Evolutionary conservation across 768 basidiomycete species (phyloP), one percentile per base, ranked within the genome.

Genomic region (Russula sp.): DNA sequence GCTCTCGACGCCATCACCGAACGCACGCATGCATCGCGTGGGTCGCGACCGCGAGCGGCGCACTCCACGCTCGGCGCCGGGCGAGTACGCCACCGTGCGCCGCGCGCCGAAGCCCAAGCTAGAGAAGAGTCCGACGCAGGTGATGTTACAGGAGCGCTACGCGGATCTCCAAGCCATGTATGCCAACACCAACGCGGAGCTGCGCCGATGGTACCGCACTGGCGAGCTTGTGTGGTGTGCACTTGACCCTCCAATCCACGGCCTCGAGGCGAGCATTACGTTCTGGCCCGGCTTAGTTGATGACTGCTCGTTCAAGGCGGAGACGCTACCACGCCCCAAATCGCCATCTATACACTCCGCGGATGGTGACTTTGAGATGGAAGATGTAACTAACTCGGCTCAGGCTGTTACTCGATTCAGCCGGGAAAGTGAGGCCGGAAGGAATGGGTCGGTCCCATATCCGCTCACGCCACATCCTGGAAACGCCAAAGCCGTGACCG

Each of bases 261-360:
- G 78, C 1, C 70, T 75, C 1, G 76, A 75, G 18, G 76, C 79
- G 54, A 68, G 68, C n/a, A 87, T 93, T 65, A 70, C 73, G 31
- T 86, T 83, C 68, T 93, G 91, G 91, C 90, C 90, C 1, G 88
- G 81, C 1, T 68, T 91, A 22, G 80, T 92, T 8, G 79, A 85
- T 18, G 82, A 86, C 61, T 71, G 79, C 16, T 79, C 76, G 59
- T 71, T 87, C 57, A 83, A 80, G 69, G 75, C 78, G 2, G 73
- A 76, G 47, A 71, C 81, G 32, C 66, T 77, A 1, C 76, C 77
- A 10, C 70, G 73, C 45, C 59, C 62, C 7, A 47, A 49, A 32
- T 57, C 65, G 3, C 58, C 63, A 27, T 45, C 53, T 40, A 59
- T 59, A 50, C 58, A 68, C 49, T 66, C 67, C 11, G 65, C 64